Percentiles rank a stretch among this genome's conserved stretches.
phyloP scores from a whole-genome alignment of 2,329 filamentous ascomycete species.

The Teratosphaeria nubilosa region DNA sequence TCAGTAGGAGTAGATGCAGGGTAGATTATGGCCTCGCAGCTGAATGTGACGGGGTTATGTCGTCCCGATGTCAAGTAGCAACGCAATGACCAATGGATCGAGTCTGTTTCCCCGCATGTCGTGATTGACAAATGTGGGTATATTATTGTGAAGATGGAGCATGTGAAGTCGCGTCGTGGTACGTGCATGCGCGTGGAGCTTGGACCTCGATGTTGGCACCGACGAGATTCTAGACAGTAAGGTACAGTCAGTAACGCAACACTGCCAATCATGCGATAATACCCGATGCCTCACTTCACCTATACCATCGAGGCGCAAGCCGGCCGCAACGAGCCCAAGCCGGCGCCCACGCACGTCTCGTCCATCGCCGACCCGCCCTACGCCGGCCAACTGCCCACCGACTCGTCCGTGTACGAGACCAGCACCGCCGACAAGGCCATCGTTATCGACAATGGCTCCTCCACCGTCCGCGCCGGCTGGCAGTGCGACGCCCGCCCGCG shows the following conservation, averaged over 20 bases:
- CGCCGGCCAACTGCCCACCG: constrained; percentile 46
- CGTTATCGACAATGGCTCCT: constrained; percentile 96
- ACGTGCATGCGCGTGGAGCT: not conserved
- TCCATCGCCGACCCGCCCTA: constrained; percentile 50
- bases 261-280: not conserved
- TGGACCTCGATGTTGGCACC: not conserved
- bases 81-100: not conserved
- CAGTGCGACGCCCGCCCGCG: constrained; percentile 80
- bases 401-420: constrained; percentile 59
- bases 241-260: not conserved
- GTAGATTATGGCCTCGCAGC: not conserved
- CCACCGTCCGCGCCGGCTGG: constrained; percentile 84
- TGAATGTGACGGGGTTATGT: not conserved
- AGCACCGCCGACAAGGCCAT: constrained; percentile 62
- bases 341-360: constrained; percentile 43
- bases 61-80: not conserved
- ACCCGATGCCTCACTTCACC: constrained; percentile 27
- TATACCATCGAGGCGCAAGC: constrained; percentile 18
- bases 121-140: not conserved
- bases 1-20: not conserved
- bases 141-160: not conserved
- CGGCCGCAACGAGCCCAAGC: constrained; percentile 39
- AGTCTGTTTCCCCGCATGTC: not conserved
- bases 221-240: not conserved
- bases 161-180: not conserved